phyloP scores from a whole-genome alignment of 2,329 filamentous ascomycete genomes.

The Ascomycota sp. region DNA sequence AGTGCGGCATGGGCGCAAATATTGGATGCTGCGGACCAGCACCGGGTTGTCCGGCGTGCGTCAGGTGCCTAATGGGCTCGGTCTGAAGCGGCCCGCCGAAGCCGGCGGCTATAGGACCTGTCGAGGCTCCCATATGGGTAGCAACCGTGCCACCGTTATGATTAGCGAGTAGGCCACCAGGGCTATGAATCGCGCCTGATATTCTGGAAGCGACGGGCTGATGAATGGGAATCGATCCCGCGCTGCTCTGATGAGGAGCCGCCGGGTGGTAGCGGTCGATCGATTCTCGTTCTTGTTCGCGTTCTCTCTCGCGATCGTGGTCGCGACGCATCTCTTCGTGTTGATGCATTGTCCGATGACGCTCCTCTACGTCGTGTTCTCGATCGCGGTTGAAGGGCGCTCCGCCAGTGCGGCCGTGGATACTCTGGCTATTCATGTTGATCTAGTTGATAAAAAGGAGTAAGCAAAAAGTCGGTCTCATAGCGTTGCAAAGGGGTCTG shows the following conservation, averaged over 20 bases:
- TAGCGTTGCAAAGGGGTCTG: no score
- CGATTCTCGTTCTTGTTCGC: slow-evolving; percentile 37
- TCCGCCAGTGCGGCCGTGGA: slow-evolving; percentile 17
- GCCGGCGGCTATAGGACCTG: slow-evolving; percentile 22
- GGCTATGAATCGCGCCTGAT: slow-evolving; percentile 67
- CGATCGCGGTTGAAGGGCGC: slow-evolving; percentile 21
- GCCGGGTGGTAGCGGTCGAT: slow-evolving; percentile 41
- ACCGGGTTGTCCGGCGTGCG: slow-evolving; percentile 27
- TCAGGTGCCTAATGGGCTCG: slow-evolving; percentile 27
- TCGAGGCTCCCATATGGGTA: slow-evolving; percentile 28
- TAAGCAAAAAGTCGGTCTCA: not conserved
- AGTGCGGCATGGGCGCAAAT: slow-evolving; percentile 31
- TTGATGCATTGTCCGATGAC: slow-evolving; percentile 23
- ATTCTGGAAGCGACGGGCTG: slow-evolving; percentile 76
- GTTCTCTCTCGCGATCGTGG: slow-evolving; percentile 42
- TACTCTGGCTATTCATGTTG: slow-evolving; percentile 24
- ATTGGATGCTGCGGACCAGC: slow-evolving; percentile 28
- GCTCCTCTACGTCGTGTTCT: slow-evolving; percentile 24
- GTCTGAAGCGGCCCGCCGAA: slow-evolving; percentile 33
- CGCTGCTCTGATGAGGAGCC: slow-evolving; percentile 59
- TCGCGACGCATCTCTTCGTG: slow-evolving; percentile 26
- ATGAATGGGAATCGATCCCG: slow-evolving; percentile 74
- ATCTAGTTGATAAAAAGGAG: slow-evolving; percentile 1
- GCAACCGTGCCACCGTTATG: slow-evolving; percentile 37
- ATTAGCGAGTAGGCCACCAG: slow-evolving; percentile 64